phyloP scores from a whole-genome alignment of 441 rosid species.

The Gossypium trilobum region DNA sequence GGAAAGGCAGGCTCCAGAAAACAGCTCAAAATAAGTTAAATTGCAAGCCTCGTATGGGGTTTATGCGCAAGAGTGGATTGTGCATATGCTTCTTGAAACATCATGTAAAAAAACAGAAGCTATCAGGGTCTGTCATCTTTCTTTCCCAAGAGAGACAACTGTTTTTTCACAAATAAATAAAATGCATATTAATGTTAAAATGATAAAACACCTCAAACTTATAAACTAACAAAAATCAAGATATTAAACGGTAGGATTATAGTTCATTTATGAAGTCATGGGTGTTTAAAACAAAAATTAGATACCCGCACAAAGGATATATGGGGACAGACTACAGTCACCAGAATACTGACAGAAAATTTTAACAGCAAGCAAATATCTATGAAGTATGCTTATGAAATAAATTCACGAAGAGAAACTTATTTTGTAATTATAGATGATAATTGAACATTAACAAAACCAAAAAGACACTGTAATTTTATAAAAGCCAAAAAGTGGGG shows the following conservation, averaged over 20 bases:
- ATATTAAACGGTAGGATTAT: background rate
- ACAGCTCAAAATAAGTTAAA: background rate
- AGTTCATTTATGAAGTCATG: background rate
- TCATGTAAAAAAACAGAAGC: background rate
- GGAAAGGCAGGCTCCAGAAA: background rate
- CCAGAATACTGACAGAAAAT: background rate
- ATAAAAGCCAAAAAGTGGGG: background rate
- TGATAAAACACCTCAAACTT: background rate
- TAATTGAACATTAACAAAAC: background rate
- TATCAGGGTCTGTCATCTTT: background rate
- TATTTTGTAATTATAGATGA: background rate
- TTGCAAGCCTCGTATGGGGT: background rate
- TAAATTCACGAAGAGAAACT: background rate
- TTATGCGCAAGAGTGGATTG: background rate
- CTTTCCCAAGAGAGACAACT: background rate
- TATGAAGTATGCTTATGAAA: slow-evolving; percentile 1
- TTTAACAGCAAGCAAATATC: background rate
- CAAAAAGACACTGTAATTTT: background rate
- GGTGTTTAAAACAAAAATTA: background rate
- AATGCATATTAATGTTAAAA: background rate
- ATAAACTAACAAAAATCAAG: background rate
- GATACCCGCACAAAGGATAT: background rate
- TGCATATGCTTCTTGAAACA: background rate
- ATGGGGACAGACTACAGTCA: background rate
- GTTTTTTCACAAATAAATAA: background rate